These are phyloP conservation scores for Alternaria triticimaculans DNA, from an alignment of 2,329 filamentous ascomycete species.

Conservation along the genomic window DNA sequence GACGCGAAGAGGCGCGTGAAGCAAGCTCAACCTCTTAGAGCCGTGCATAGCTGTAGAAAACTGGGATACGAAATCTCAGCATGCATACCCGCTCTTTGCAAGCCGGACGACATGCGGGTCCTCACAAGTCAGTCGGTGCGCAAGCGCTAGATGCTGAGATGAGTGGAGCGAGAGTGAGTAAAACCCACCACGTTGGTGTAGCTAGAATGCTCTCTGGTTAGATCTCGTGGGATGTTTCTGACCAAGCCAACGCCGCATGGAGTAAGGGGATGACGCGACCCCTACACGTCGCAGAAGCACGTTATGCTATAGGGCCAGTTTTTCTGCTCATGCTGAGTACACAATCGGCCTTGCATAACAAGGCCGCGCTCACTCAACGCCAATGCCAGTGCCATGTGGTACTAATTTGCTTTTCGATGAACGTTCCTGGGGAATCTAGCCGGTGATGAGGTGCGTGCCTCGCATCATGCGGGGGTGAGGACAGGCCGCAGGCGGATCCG, in stretches of 20 bases:
- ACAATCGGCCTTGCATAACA: conserved; percentile 18
- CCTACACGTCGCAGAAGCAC: conserved; percentile 14
- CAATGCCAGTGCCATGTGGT: conserved; percentile 19
- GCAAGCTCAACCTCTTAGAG: conserved; percentile 17
- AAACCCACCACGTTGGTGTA: conserved; percentile 35
- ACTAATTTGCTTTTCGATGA: conserved; percentile 18
- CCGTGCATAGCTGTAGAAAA: conserved; percentile 23
- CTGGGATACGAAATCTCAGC: conserved; percentile 26
- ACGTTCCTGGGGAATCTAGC: conserved; percentile 21
- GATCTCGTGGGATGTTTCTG: conserved; percentile 28
- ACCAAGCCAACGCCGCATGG: conserved; percentile 23
- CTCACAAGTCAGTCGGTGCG: conserved; percentile 15
- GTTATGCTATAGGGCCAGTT: conserved; percentile 23
- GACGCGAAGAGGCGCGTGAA: conserved; percentile 20
- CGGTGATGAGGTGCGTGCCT: conserved; percentile 31
- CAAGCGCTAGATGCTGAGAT: conserved; percentile 23
- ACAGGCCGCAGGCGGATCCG: conserved; percentile 20
- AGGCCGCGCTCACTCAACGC: conserved; percentile 13
- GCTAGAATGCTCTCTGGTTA: conserved; percentile 29
- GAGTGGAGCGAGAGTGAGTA: conserved; percentile 24
- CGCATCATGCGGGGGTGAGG: conserved; percentile 28
- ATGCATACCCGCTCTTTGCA: conserved; percentile 22
- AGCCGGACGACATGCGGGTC: conserved; percentile 20
- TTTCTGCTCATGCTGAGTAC: conserved; percentile 2
- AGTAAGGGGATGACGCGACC: conserved; percentile 26